Evolutionary conservation across 2,329 filamentous ascomycete species (phyloP).

Genomic region (Scedosporium boydii): DNA sequence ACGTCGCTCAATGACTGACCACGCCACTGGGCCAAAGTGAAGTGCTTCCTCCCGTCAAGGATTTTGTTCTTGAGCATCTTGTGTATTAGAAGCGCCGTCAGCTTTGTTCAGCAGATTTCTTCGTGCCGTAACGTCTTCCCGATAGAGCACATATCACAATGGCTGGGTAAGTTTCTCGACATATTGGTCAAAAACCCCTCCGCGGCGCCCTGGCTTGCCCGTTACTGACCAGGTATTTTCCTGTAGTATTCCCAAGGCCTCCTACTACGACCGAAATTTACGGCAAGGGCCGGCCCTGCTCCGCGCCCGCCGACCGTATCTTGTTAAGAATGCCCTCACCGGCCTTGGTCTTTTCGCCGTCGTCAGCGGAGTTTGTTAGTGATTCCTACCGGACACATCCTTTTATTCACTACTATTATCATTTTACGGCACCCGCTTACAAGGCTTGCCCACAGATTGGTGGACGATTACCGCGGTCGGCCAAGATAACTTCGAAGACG

Average conservation of each 20-base stretch:
- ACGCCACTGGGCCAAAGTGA: neutral
- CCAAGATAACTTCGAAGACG: constrained; percentile 95
- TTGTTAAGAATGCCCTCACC: constrained; percentile 79
- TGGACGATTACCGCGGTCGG: constrained; percentile 74
- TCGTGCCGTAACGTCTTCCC: neutral
- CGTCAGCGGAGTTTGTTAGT: constrained; percentile 80
- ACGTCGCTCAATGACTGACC: neutral
- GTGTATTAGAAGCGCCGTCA: too few species aligned
- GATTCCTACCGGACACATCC: neutral
- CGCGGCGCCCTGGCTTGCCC: neutral
- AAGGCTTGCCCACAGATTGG: constrained; percentile 29
- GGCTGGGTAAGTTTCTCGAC: neutral
- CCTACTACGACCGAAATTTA: constrained; percentile 87
- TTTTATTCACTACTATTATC: too few species aligned
- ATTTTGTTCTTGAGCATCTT: too few species aligned
- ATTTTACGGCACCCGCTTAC: neutral
- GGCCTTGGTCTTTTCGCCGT: constrained; percentile 67
- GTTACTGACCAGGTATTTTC: neutral
- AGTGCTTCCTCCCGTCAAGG: too few species aligned
- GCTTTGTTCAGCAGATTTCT: too few species aligned
- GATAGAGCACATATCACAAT: constrained; percentile 1
- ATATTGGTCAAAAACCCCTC: neutral
- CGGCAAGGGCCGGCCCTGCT: constrained; percentile 82
- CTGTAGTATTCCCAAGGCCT: constrained; percentile 39
- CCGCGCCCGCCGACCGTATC: constrained; percentile 82